These are phyloP conservation scores for Sequoiadendron giganteum DNA, from an alignment of 75 land plant genomes.

Conservation along the genomic window DNA sequence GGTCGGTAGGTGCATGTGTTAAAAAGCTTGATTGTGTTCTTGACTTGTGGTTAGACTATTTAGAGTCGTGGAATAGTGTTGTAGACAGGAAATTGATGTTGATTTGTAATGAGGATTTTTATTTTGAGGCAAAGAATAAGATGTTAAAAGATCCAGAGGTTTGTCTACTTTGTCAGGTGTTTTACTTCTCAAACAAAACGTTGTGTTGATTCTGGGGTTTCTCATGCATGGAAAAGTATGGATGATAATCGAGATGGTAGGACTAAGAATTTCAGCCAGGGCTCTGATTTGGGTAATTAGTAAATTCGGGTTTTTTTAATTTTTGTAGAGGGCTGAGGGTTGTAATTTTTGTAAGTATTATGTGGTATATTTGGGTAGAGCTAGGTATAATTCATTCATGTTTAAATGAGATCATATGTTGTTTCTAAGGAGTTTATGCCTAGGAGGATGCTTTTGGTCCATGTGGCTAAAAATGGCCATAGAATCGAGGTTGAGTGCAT, in stretches of 20 bases:
- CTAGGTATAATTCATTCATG: too few species aligned
- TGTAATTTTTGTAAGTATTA: too few species aligned
- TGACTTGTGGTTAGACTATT: constrained; percentile 65
- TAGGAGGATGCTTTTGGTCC: too few species aligned
- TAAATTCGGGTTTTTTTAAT: too few species aligned
- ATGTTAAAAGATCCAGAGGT: neutral
- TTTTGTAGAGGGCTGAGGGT: too few species aligned
- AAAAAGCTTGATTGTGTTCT: constrained; percentile 61
- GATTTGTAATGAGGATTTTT: constrained; percentile 20
- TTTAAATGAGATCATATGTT: too few species aligned
- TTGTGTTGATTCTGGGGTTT: neutral
- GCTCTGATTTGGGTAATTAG: too few species aligned
- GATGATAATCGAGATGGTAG: neutral
- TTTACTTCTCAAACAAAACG: neutral
- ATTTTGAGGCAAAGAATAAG: constrained; percentile 17
- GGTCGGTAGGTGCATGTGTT: constrained; percentile 65
- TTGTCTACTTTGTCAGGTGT: neutral
- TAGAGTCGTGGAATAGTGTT: constrained; percentile 64
- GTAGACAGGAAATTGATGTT: constrained; percentile 8
- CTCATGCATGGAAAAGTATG: neutral
- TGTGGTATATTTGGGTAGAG: too few species aligned
- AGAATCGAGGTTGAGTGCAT: too few species aligned
- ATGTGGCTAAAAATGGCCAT: too few species aligned
- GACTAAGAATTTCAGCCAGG: too few species aligned
- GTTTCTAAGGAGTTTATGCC: too few species aligned